Evolutionary conservation across 2,329 filamentous ascomycete genomes (phyloP), one percentile per base, ranked within the genome.

Genomic region (Pseudocercospora cruenta): DNA sequence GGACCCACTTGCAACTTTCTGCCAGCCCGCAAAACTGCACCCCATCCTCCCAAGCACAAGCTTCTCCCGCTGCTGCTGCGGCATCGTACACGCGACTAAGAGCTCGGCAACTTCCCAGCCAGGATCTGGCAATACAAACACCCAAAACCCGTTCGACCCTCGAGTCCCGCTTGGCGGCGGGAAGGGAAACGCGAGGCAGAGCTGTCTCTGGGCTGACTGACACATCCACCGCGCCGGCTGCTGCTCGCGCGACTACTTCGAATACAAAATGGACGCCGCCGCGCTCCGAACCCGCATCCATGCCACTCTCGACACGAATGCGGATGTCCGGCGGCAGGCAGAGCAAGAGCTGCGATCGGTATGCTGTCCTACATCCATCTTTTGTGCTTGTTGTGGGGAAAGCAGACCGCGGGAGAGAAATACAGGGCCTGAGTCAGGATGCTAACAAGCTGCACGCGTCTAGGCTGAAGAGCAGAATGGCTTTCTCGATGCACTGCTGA

Each of bases 401-500:
- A 55, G 22, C 22, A 26, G 26, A 12, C 19, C 53, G 53, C 53
- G 53, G 53, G 9, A 10, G 53, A 58, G 55, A 58, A 9, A 21
- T 19, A 58, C 24, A 21, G 21, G 14, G 21, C 3, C 21, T 22
- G 58, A 60, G 21, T 31, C 39, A 31, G 58, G 45, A 60, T 49
- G 39, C 58, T 58, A 43, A 58, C 55, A 43, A 12, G 24, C 22
- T 19, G n/a, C n/a, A 9, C 8, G 51, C 55, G 31, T 60, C 68
- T 69, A 97, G 93, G 93, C 95, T 78, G 94, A 98, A 83, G 89
- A 92, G 74, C 90, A 94, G 80, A 85, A 91, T 68, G 94, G 94
- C 71, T 98, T 99, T 80, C 90, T 92, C 78, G 92, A 95, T 80
- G 92, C 92, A 74, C 88, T 98, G 69, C 85, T 97, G 75, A 92